Evolutionary conservation across 805 yeast species (phyloP).

Genomic region (Torulaspora delbrueckii): DNA sequence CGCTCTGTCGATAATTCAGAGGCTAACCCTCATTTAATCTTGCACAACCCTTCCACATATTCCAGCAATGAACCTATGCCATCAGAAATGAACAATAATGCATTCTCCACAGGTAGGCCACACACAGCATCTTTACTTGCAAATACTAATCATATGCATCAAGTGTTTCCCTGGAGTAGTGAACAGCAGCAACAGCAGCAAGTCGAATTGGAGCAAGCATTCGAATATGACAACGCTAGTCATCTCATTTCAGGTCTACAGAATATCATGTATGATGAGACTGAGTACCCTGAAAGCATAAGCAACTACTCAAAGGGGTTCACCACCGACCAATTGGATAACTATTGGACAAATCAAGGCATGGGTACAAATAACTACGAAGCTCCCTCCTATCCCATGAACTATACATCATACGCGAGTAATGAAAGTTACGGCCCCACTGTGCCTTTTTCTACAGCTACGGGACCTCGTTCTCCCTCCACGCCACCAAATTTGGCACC

Average conservation of each 20-base stretch:
- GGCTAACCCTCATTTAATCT: constrained; percentile 11
- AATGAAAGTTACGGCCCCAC: constrained; percentile 1
- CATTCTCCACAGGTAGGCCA: constrained; percentile 13
- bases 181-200: constrained; percentile 14
- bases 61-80: constrained; percentile 6
- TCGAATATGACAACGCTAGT: constrained; percentile 30
- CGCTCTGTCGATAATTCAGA: background rate
- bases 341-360: constrained; percentile 29
- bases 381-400: background rate
- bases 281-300: constrained; percentile 27
- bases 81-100: constrained; percentile 3
- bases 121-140: constrained; percentile 20
- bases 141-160: constrained; percentile 14
- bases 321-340: constrained; percentile 37
- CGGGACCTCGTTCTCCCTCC: constrained; percentile 6
- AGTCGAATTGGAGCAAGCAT: constrained; percentile 20
- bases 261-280: constrained; percentile 33
- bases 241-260: constrained; percentile 33
- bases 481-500: constrained; percentile 9
- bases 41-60: constrained; percentile 23
- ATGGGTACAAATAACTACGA: background rate
- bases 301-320: constrained; percentile 32
- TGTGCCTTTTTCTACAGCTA: constrained; percentile 1
- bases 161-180: constrained; percentile 9
- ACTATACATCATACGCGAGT: background rate